Percentiles rank a stretch among this genome's conserved stretches.
Evolutionary conservation across 2,329 filamentous ascomycete genomes (phyloP).

Genomic region (Trichoderma pleuroti): DNA sequence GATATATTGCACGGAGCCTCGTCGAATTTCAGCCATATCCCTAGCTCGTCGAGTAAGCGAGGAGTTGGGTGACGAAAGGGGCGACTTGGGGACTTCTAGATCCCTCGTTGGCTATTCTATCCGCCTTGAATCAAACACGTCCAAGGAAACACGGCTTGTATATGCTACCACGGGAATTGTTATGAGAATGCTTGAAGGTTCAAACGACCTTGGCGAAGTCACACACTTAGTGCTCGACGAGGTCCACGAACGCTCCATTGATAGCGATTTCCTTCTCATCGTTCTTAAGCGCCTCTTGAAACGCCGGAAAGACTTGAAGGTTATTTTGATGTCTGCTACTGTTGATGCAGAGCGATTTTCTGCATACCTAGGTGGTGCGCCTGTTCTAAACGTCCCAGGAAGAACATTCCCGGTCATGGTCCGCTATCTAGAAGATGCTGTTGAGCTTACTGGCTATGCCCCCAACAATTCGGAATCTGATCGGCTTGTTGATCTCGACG

Average conservation of each 20-base stretch:
- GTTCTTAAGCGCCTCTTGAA: slow-evolving; percentile 79
- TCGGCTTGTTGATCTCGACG: slow-evolving; percentile 60
- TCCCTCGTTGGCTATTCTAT: slow-evolving; percentile 95
- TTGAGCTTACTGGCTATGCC: slow-evolving; percentile 78
- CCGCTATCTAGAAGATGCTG: slow-evolving; percentile 85
- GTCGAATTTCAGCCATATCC: slow-evolving; percentile 93
- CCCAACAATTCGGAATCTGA: slow-evolving; percentile 43
- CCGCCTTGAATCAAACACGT: slow-evolving; percentile 82
- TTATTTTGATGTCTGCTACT: slow-evolving; percentile 96
- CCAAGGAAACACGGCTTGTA: slow-evolving; percentile 75
- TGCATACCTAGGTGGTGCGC: slow-evolving; percentile 78
- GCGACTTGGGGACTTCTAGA: slow-evolving; percentile 74
- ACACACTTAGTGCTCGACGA: slow-evolving; percentile 96
- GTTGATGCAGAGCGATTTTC: slow-evolving; percentile 92
- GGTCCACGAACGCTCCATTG: slow-evolving; percentile 93
- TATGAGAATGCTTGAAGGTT: slow-evolving; percentile 94
- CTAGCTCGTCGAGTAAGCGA: slow-evolving; percentile 90
- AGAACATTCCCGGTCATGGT: slow-evolving; percentile 90
- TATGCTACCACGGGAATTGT: slow-evolving; percentile 92
- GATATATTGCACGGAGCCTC: slow-evolving; percentile 91
- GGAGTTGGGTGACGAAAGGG: slow-evolving; percentile 81
- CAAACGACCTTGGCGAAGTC: slow-evolving; percentile 80
- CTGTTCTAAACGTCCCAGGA: slow-evolving; percentile 85
- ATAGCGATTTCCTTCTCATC: slow-evolving; percentile 93
- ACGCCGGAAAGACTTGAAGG: slow-evolving; percentile 77